Base-by-base conservation (phyloP, 2,329 filamentous ascomycete genomes). In the Hortaea werneckii region DNA sequence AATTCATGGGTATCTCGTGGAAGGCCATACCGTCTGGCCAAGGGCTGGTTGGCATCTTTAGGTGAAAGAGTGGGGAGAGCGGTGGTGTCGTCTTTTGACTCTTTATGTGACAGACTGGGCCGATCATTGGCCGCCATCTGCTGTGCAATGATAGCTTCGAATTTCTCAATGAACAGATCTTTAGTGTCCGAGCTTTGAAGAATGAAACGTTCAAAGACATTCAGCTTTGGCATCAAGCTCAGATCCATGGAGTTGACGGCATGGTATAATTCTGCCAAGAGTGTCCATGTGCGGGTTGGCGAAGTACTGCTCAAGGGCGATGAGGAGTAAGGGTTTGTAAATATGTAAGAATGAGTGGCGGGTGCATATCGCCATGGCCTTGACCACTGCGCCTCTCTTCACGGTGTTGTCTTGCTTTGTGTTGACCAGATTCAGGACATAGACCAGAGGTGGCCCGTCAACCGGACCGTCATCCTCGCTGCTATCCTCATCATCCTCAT, bases 291-390 rank as follows among this genome's bases (percentile, higher is more conserved):
- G 82, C 0, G 92, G 92, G 0, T 83, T 82, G 61, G 94, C 92
- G 69, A 96, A 98, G 65, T 98, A 98, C 62, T 96, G 90, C 60
- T 98, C 90, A 43, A 98, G 73, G 0, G 92, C 92, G 38, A 98
- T 70, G 34, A 98, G 73, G 43, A 98, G 74, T 35, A 98, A 75
- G 28, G 92, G 92, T 77, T 98, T 98, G 72, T 98, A 98, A 53
- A 98, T 98, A 67, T 98, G 92, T 55, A 98, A 71, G 67, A 98
- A 98, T 3, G 92, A 89, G 71, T 98, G 92, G 38, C 92, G 77
- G 6, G 92, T 98, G 72, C 92, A 98, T 56, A 98, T 95, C 29
- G 92, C 92, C 92, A 98, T 98, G 37, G 92, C 87, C 65, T 96
- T 96, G 48, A 96, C 90, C 42, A 95, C 77, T 13, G 92, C 92